Conservation (phyloP, 2,329 filamentous ascomycete species). For the Microsporum canis region DNA sequence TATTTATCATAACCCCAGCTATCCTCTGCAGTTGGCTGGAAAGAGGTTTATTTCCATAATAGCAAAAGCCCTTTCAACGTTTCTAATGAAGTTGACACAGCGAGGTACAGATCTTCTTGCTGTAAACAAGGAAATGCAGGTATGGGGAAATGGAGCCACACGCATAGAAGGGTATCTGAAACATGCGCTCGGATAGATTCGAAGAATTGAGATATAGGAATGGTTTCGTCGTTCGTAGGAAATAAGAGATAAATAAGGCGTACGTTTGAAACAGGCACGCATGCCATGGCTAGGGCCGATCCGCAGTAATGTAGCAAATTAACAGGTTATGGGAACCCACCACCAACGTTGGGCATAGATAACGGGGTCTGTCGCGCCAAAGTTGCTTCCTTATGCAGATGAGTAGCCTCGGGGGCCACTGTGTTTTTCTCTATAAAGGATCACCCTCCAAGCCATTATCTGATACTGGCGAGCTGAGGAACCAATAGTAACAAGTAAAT, state of each 20-base stretch:
- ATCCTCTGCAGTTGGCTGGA: neutral
- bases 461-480: neutral
- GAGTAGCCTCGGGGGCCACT: neutral
- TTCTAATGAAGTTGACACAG: neutral
- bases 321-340: neutral
- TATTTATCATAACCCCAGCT: neutral
- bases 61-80: neutral
- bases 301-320: neutral
- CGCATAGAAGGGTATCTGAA: neutral
- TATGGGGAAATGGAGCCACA: neutral
- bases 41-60: neutral
- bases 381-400: neutral
- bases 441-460: neutral
- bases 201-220: neutral
- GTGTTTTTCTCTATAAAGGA: neutral
- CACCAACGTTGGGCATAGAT: neutral
- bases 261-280: neutral
- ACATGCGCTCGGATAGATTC: neutral
- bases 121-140: neutral
- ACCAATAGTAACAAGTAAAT: neutral
- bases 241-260: neutral
- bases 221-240: neutral
- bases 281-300: neutral
- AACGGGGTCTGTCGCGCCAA: neutral
- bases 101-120: slow-evolving; percentile 2